Conservation (phyloP, 2,329 filamentous ascomycete species). For the Apiospora malaysiana region DNA sequence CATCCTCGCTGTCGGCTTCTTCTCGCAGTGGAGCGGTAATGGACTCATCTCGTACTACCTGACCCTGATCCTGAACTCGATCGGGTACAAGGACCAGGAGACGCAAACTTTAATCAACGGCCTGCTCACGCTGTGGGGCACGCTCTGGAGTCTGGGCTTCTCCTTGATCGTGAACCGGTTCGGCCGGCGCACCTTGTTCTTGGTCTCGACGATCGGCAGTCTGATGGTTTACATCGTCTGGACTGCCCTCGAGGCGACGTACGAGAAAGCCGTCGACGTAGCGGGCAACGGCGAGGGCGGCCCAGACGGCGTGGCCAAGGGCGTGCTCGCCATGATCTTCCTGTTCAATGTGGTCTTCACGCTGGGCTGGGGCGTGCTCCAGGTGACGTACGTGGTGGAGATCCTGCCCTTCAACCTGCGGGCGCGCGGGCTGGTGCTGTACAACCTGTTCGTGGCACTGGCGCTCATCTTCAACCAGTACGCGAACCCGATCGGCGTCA, state of each 20-base stretch:
- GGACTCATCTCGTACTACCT: constrained; percentile 43
- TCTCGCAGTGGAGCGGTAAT: constrained; percentile 29
- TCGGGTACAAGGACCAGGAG: constrained; percentile 35
- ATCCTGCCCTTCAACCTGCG: constrained; percentile 42
- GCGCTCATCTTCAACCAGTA: constrained; percentile 35
- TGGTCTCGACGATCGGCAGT: constrained; percentile 31
- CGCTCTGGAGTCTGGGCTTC: constrained; percentile 52
- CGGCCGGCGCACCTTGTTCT: constrained; percentile 34
- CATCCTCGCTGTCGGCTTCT: constrained; percentile 21
- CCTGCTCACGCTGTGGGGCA: constrained; percentile 52
- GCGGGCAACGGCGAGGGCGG: constrained; percentile 30
- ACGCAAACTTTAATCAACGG: constrained; percentile 44
- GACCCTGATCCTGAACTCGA: constrained; percentile 41
- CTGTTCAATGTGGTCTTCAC: constrained; percentile 43
- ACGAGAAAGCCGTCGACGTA: constrained; percentile 36
- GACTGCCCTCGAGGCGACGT: constrained; percentile 34
- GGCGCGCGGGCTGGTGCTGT: constrained; percentile 26
- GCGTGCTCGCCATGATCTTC: constrained; percentile 42
- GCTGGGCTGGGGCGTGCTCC: constrained; percentile 40
- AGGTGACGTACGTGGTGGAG: constrained; percentile 41
- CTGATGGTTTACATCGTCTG: constrained; percentile 29
- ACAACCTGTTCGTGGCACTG: constrained; percentile 38
- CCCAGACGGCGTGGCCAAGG: constrained; percentile 24
- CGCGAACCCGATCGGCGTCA: constrained; percentile 33
- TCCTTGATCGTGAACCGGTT: constrained; percentile 43